phyloP scores from a whole-genome alignment of 192 early-diverging fungal genomes.

The Coemansia sp. region DNA sequence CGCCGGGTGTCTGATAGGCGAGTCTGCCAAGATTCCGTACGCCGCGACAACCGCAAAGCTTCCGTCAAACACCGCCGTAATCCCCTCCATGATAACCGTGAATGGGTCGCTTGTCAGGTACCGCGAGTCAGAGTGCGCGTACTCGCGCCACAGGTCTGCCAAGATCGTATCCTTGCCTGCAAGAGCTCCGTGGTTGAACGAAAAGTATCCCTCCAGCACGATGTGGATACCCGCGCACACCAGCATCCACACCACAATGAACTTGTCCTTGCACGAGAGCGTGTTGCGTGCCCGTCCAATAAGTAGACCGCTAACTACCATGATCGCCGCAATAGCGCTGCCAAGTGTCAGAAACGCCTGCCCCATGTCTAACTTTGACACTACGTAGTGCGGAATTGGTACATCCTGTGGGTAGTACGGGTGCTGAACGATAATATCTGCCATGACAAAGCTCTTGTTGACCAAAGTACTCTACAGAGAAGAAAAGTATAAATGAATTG shows the following conservation, averaged over 20 bases:
- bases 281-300: conserved; percentile 27
- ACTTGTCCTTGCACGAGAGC: conserved; percentile 44
- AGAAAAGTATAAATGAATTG: neutral
- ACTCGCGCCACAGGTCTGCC: conserved; percentile 91
- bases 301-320: conserved; percentile 23
- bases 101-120: conserved; percentile 85
- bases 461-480: neutral
- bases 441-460: neutral
- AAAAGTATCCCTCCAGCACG: conserved; percentile 87
- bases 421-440: conserved; percentile 20
- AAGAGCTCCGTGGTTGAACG: conserved; percentile 67
- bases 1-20: conserved; percentile 59
- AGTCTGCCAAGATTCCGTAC: conserved; percentile 59
- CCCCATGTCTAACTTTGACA: conserved; percentile 38
- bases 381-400: conserved; percentile 42
- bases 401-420: conserved; percentile 51
- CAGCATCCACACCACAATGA: conserved; percentile 82
- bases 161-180: conserved; percentile 67
- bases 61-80: conserved; percentile 81
- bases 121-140: conserved; percentile 82
- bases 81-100: conserved; percentile 82
- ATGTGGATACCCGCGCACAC: conserved; percentile 81
- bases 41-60: conserved; percentile 63
- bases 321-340: conserved; percentile 19
- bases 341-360: conserved; percentile 42